Base-by-base conservation (phyloP, 2,329 filamentous ascomycete species). In the Colletotrichum aenigma region DNA sequence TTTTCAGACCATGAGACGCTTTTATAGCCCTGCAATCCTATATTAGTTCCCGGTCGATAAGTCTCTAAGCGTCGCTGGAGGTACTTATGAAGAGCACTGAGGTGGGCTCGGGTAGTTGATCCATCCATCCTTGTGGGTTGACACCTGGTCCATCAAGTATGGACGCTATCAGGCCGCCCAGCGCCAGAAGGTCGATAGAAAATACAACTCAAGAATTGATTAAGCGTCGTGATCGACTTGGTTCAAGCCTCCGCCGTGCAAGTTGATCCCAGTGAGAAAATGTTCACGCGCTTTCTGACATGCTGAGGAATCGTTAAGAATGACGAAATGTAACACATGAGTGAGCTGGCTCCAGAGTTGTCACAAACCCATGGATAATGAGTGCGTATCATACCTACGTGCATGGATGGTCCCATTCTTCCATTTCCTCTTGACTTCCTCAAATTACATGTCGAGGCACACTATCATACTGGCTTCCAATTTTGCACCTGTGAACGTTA, bases 31-130 rank as follows among this genome's bases (percentile, higher is more conserved):
- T 18, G 10, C 10, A 12, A 3, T 52, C 12, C 10, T 21, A 7
- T 12, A 3, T 3, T 21, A 4, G 7, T 21, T n/a, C n/a, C 3
- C 4, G n/a, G 43, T 4, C 3, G 10, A 21, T 6, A 2, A 52
- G 2, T 7, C 43, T 4, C n/a, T 4, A 13, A 4, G 10, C 10
- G 43, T 52, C 43, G n/a, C 10, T 6, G 6, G 7, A 21, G 43
- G 18, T 13, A 52, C n/a, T 6, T 21, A 12, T 7, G 4, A 21
- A 13, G 2, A 21, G 43, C n/a, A 21, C 43, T 4, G 10, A 21
- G n/a, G 43, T 21, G 43, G 43, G n/a, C n/a, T 52, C 18, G 2
- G 18, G 43, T 21, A 13, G 18, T 38, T 4, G 2, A 7, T 52
- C 4, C n/a, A 21, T 52, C 43, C 3, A 7, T 12, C 6, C 4